Evolutionary conservation across 1,139 yeast species (phyloP).

Genomic region (Candida sp.): DNA sequence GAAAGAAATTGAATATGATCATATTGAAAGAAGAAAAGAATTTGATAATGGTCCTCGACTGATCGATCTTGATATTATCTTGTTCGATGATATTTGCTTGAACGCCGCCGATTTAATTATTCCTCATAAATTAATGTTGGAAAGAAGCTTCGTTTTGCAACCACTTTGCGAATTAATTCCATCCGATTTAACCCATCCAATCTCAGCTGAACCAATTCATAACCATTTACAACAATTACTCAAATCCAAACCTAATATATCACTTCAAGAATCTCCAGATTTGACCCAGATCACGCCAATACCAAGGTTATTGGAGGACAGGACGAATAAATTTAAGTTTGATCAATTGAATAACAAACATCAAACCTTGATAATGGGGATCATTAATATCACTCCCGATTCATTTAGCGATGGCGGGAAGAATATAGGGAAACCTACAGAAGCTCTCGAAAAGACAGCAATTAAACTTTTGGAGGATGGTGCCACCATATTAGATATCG

Average conservation of each 20-base stretch:
- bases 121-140: conserved; percentile 88
- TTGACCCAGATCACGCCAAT: conserved; percentile 46
- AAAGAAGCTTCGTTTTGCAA: conserved; percentile 83
- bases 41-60: conserved; percentile 90
- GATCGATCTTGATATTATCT: conserved; percentile 82
- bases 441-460: conserved; percentile 33
- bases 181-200: conserved; percentile 68
- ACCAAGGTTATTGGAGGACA: conserved; percentile 17
- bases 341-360: conserved; percentile 32
- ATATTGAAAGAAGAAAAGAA: conserved; percentile 67
- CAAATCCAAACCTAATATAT: conserved; percentile 25
- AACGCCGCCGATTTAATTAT: conserved; percentile 60
- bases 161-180: conserved; percentile 82
- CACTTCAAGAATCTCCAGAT: conserved; percentile 45
- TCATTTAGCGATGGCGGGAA: conserved; percentile 91
- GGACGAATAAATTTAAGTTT: conserved; percentile 29
- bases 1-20: conserved; percentile 75
- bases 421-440: conserved; percentile 21
- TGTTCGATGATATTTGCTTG: conserved; percentile 59
- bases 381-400: conserved; percentile 88
- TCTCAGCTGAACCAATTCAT: conserved; percentile 77
- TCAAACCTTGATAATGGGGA: conserved; percentile 71
- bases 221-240: conserved; percentile 63
- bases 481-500: conserved; percentile 75
- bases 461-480: conserved; percentile 51